Evolutionary conservation across 441 rosid genomes (phyloP).

Genomic region (Adansonia madagascariensis): DNA sequence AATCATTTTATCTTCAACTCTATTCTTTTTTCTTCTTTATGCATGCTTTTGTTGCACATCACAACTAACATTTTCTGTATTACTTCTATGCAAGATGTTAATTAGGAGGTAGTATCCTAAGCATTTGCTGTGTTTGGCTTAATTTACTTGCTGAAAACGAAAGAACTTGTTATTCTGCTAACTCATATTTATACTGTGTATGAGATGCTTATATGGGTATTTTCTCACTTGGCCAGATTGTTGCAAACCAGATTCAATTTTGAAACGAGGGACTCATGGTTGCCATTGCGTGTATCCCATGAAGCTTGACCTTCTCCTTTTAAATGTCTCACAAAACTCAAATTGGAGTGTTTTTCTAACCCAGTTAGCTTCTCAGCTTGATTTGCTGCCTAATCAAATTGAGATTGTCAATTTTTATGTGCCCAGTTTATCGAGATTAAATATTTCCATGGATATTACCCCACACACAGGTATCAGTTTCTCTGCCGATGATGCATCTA

Average conservation of each 20-base stretch:
- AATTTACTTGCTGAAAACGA: conserved; percentile 1
- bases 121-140: background rate
- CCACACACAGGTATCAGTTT: conserved; percentile 86
- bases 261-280: conserved; percentile 68
- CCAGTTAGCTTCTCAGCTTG: conserved; percentile 80
- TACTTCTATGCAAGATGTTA: conserved; percentile 9
- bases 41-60: background rate
- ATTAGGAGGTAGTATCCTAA: background rate
- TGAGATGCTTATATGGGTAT: conserved; percentile 26
- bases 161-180: background rate
- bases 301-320: conserved; percentile 86
- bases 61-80: background rate
- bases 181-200: conserved; percentile 13
- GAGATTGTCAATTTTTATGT: conserved; percentile 81
- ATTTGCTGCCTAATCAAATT: conserved; percentile 71
- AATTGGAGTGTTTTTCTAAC: conserved; percentile 63
- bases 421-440: conserved; percentile 65
- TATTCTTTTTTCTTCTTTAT: conserved; percentile 9
- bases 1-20: conserved; percentile 13
- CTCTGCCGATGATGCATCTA: conserved; percentile 67
- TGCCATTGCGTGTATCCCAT: conserved; percentile 95
- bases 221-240: conserved; percentile 59
- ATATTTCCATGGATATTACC: conserved; percentile 91
- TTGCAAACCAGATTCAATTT: conserved; percentile 75
- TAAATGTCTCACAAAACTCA: conserved; percentile 80